Evolutionary conservation across 2,329 filamentous ascomycete genomes (phyloP).

Genomic region (Ilyonectria mors-panacis): DNA sequence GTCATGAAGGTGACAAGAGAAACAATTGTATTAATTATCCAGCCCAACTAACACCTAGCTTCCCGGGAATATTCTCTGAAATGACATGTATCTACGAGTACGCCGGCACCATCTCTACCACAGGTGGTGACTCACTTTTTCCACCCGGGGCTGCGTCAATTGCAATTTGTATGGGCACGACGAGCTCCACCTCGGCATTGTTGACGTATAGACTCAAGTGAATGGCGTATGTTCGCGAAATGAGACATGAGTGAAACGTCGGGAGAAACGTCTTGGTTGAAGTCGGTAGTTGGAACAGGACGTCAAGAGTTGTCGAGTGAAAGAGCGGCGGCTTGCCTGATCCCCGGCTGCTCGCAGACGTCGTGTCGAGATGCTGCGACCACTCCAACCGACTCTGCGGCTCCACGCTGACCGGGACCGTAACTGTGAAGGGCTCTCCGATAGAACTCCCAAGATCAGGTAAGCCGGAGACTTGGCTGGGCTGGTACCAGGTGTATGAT

Average conservation of each 20-base stretch:
- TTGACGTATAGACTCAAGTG: background rate
- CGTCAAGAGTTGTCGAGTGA: background rate
- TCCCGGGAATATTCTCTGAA: background rate
- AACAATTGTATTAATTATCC: background rate
- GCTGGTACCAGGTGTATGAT: constrained; percentile 1
- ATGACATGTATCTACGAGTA: background rate
- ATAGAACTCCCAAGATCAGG: background rate
- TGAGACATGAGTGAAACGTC: constrained; percentile 8
- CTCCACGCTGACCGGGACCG: background rate
- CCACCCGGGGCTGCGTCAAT: background rate
- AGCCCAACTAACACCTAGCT: background rate
- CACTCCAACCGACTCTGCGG: background rate
- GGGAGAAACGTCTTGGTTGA: constrained; percentile 1
- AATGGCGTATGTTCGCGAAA: constrained; percentile 10
- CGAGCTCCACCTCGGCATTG: background rate
- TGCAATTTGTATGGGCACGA: background rate
- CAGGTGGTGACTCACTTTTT: background rate
- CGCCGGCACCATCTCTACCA: background rate
- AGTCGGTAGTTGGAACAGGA: constrained; percentile 1
- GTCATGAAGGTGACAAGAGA: background rate
- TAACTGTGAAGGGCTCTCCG: background rate
- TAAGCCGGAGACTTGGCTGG: background rate
- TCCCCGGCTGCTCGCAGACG: too few species aligned
- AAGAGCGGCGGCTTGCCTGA: background rate
- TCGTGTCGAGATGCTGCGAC: background rate